Conservation (phyloP, 2,329 filamentous ascomycete species). For the Ceratocystis eucalypticola region DNA sequence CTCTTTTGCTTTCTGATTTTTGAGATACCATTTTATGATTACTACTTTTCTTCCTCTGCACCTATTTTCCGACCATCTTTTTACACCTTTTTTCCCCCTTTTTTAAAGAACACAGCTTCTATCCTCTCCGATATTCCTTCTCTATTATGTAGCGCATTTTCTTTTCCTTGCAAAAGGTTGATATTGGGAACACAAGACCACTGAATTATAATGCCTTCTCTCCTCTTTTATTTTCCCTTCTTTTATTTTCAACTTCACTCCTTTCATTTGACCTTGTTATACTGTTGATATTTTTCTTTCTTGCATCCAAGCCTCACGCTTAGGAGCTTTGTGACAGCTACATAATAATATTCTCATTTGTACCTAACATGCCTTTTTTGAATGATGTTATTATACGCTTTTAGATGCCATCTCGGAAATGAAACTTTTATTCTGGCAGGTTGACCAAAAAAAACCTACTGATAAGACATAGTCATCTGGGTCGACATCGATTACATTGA, state of each 20-base stretch:
- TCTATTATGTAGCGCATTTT: not conserved
- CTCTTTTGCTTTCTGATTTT: conserved; percentile 8
- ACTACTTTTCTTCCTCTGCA: not conserved
- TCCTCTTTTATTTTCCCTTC: not conserved
- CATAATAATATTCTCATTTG: not conserved
- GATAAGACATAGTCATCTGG: not conserved
- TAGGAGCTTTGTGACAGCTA: not conserved
- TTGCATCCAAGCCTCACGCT: not conserved
- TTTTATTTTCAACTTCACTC: not conserved
- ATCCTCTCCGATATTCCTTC: not conserved
- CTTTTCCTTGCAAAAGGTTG: not conserved
- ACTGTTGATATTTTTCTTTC: not conserved
- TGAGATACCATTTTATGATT: conserved; percentile 15
- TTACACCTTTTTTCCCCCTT: not conserved
- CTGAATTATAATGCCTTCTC: not conserved
- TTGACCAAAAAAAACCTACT: not conserved
- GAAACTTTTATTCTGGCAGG: not conserved
- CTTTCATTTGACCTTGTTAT: not conserved
- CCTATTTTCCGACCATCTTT: not conserved
- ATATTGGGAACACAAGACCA: conserved; percentile 6
- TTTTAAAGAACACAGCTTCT: not conserved
- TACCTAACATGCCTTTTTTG: not conserved
- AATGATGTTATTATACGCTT: not conserved
- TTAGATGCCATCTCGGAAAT: not conserved
- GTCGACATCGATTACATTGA: not conserved